phyloP scores from a whole-genome alignment of 2,329 filamentous ascomycete genomes.

The Nigrospora oryzae region DNA sequence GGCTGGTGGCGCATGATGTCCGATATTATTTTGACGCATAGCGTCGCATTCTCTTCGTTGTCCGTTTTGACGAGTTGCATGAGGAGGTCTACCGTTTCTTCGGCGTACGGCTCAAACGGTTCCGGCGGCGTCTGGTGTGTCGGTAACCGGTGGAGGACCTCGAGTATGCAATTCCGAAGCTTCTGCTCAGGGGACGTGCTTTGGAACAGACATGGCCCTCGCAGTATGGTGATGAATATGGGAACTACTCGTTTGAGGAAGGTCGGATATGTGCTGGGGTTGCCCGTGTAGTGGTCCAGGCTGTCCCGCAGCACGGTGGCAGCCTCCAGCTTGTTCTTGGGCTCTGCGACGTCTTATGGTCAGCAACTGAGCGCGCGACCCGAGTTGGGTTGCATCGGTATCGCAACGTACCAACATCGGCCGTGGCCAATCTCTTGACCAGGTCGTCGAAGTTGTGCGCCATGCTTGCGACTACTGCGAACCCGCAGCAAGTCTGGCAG shows the following conservation, averaged over 20 bases:
- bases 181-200: constrained; percentile 90
- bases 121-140: constrained; percentile 65
- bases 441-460: constrained; percentile 54
- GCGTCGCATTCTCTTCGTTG: constrained; percentile 97
- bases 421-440: constrained; percentile 48
- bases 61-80: constrained; percentile 84
- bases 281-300: constrained; percentile 76
- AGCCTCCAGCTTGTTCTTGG: constrained; percentile 71
- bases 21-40: constrained; percentile 97
- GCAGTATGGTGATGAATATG: constrained; percentile 77
- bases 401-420: constrained; percentile 42
- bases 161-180: constrained; percentile 85
- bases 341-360: constrained; percentile 44
- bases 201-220: constrained; percentile 81
- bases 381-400: not conserved
- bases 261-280: constrained; percentile 63
- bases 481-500: constrained; percentile 9
- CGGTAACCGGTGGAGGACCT: constrained; percentile 83
- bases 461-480: constrained; percentile 45
- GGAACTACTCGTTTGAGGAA: constrained; percentile 88
- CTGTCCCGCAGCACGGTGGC: constrained; percentile 83
- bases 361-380: constrained; percentile 4
- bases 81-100: constrained; percentile 81
- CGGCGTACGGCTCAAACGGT: constrained; percentile 78
- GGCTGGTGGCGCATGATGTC: constrained; percentile 91